phyloP scores from a whole-genome alignment of 345 rosid genomes.

The Salix viminalis region DNA sequence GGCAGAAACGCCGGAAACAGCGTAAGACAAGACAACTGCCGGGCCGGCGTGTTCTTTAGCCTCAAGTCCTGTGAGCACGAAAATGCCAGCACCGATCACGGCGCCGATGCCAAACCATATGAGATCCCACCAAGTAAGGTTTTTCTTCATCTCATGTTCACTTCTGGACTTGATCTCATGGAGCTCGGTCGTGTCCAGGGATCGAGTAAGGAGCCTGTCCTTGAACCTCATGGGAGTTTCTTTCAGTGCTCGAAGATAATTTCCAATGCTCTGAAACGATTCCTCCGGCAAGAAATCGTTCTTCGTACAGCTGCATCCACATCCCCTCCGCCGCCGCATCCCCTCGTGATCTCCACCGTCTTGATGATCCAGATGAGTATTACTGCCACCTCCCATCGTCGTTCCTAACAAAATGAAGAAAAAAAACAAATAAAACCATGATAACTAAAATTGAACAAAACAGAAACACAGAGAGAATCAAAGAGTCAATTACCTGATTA shows the following conservation, averaged over 20 bases:
- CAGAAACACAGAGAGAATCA: too few relatives aligned
- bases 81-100: constrained; percentile 2
- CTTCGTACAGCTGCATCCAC: neutral
- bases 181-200: neutral
- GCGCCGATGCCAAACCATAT: constrained; percentile 5
- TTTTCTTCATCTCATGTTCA: constrained; percentile 6
- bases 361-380: neutral
- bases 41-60: neutral
- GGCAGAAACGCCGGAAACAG: constrained; percentile 12
- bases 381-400: neutral
- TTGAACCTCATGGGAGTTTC: constrained; percentile 3
- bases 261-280: constrained; percentile 1
- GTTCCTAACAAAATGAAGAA: neutral
- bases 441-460: too few relatives aligned
- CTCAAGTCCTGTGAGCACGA: neutral
- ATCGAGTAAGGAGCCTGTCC: neutral
- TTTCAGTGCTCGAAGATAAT: neutral
- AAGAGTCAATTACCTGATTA: too few relatives aligned
- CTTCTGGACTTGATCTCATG: neutral
- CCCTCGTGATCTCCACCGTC: neutral
- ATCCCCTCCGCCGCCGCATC: neutral
- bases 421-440: neutral
- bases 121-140: constrained; percentile 7
- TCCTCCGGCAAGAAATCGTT: neutral
- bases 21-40: constrained; percentile 8